Evolutionary conservation across 805 yeast genomes (phyloP), one percentile per base, ranked within the genome.

Genomic region (Lachancea waltii): DNA sequence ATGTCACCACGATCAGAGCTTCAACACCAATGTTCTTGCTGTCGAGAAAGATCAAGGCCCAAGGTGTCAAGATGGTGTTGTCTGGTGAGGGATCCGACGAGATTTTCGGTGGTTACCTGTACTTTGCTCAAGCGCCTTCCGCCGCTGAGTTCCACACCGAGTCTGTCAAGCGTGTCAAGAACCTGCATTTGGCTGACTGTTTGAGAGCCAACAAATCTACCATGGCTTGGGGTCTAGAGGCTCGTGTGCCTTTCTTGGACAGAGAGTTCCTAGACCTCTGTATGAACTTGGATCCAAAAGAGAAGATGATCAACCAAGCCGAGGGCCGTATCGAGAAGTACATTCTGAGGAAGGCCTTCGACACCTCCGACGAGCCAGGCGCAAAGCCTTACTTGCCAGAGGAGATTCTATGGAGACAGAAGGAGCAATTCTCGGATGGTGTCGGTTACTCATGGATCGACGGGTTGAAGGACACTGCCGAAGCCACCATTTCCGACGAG

Each of bases 181-280:
- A 92, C 90, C 75, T 92, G 68, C 96, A 92, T 67, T 79, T 79
- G 53, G 86, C 97, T 45, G 99, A 92, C 71, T 90, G 97, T 72
- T 71, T 92, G 63, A 82, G 99, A 68, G 99, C 99, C 49, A 92
- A 92, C 84, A 92, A 92, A 70, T 89, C 97, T 23, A 92, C 99
- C 43, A 85, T 92, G 96, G 97, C 99, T 30, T 92, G 99, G 99
- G 99, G 99, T 65, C 76, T 92, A 48, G 99, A 92, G 71, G 98
- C 98, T 45, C 84, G 99, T 70, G 98, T 92, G 51, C 99, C 99
- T 51, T 92, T 92, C 84, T 76, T 92, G 69, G 99, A 92, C 69
- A 85, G 80, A 70, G 74, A 80, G 62, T 92, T 92, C 76, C 70
- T 92, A 65, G 85, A 90, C 56, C 77, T 85, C 31, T 79, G 94